Conservation (phyloP, 2,329 filamentous ascomycete genomes). For the Hypomyces perniciosus region DNA sequence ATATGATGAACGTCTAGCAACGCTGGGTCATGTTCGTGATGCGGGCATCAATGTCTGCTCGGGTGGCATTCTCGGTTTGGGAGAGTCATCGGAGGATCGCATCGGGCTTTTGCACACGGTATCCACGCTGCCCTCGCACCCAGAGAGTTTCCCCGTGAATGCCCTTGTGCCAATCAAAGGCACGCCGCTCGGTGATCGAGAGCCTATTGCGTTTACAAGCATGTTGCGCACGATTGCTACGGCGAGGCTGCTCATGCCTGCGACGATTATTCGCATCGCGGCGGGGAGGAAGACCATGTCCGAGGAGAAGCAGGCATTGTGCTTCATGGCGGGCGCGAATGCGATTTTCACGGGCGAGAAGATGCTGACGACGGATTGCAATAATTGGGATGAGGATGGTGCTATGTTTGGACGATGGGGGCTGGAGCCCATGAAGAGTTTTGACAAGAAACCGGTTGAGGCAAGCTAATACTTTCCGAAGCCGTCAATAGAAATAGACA, state of each 20-base stretch:
- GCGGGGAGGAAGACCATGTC: constrained; percentile 78
- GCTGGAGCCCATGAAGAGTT: constrained; percentile 66
- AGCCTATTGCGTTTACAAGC: constrained; percentile 68
- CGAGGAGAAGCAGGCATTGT: constrained; percentile 83
- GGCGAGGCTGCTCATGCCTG: constrained; percentile 74
- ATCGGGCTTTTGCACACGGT: constrained; percentile 80
- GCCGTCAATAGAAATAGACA: neutral
- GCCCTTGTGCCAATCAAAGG: constrained; percentile 87
- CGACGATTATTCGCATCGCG: constrained; percentile 79
- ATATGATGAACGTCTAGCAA: constrained; percentile 81
- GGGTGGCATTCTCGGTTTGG: constrained; percentile 79
- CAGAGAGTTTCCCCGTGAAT: constrained; percentile 88
- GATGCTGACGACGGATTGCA: constrained; percentile 90
- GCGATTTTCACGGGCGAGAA: constrained; percentile 95
- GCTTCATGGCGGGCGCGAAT: constrained; percentile 87
- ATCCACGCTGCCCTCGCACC: constrained; percentile 71
- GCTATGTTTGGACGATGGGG: constrained; percentile 82
- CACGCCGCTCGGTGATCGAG: constrained; percentile 71
- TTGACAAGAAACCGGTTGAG: constrained; percentile 28
- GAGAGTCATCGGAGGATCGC: constrained; percentile 72
- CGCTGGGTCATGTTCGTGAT: constrained; percentile 71
- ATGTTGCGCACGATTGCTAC: constrained; percentile 80
- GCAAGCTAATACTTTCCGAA: neutral
- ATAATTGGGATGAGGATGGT: constrained; percentile 83
- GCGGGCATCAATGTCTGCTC: constrained; percentile 88